Evolutionary conservation across 345 rosid genomes (phyloP).

Genomic region (Eucalyptus polybractea): DNA sequence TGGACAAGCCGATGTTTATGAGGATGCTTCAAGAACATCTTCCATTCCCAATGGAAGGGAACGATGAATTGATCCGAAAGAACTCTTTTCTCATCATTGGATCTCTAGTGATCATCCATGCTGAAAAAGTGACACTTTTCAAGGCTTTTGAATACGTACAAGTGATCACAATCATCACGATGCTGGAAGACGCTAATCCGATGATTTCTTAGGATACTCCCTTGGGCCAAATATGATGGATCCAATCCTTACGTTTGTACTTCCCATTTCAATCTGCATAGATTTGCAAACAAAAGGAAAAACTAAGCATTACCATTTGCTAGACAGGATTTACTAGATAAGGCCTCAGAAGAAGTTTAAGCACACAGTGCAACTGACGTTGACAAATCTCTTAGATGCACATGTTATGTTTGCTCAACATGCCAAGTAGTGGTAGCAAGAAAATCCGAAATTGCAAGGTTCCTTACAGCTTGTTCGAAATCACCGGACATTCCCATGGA

Average conservation of each 20-base stretch:
- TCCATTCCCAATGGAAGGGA: background rate
- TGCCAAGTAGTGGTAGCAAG: background rate
- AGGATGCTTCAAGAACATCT: background rate
- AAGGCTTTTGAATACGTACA: background rate
- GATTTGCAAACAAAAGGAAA: background rate
- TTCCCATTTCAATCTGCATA: constrained; percentile 84
- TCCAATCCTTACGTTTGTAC: constrained; percentile 88
- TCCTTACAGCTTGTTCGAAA: constrained; percentile 87
- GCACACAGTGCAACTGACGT: background rate
- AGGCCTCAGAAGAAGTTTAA: background rate
- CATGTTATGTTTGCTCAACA: background rate
- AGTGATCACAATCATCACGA: background rate
- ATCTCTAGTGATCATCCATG: background rate
- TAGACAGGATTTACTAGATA: background rate
- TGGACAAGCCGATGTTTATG: background rate
- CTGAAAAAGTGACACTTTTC: background rate
- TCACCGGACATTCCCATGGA: constrained; percentile 99
- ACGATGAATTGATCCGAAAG: background rate
- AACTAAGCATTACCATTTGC: background rate
- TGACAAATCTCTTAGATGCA: background rate
- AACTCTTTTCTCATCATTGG: background rate
- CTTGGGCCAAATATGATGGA: constrained; percentile 87
- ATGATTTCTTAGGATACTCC: constrained; percentile 59
- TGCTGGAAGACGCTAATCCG: background rate
- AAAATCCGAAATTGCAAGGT: background rate